Conservation (phyloP, 2,329 filamentous ascomycete species). For the Paramyrothecium roridum region DNA sequence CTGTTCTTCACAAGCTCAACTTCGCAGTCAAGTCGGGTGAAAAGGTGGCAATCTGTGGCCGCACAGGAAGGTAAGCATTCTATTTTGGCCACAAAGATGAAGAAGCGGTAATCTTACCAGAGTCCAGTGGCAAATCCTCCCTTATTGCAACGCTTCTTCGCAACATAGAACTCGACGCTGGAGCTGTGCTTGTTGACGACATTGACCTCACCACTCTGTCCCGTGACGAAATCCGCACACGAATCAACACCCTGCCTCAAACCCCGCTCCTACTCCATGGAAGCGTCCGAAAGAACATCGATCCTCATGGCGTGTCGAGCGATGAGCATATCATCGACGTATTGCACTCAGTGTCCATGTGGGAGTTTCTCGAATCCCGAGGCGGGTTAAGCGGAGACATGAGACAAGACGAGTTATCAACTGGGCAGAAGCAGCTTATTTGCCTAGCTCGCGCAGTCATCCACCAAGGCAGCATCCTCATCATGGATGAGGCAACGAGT, state of each 20-base stretch:
- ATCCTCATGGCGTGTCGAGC: slow-evolving; percentile 32
- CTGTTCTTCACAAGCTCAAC: slow-evolving; percentile 22
- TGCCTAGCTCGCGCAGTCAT: slow-evolving; percentile 33
- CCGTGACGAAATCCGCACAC: slow-evolving; percentile 15
- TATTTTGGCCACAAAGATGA: too few relatives aligned
- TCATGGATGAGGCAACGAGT: slow-evolving; percentile 34
- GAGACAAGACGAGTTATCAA: slow-evolving; percentile 26
- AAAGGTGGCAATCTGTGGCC: slow-evolving; percentile 41
- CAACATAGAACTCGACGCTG: slow-evolving; percentile 38
- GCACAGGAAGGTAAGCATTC: slow-evolving; percentile 28
- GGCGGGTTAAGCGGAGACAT: slow-evolving; percentile 34
- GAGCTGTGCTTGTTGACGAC: slow-evolving; percentile 41
- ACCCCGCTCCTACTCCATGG: slow-evolving; percentile 48
- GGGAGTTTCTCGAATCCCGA: slow-evolving; percentile 31
- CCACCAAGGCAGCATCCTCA: slow-evolving; percentile 26
- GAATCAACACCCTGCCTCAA: slow-evolving; percentile 45
- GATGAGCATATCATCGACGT: slow-evolving; percentile 39
- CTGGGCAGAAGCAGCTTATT: slow-evolving; percentile 44
- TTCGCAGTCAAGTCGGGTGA: slow-evolving; percentile 27
- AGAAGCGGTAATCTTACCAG: slow-evolving; percentile 10
- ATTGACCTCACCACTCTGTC: slow-evolving; percentile 27
- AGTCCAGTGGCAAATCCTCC: slow-evolving; percentile 24
- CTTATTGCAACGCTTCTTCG: slow-evolving; percentile 43
- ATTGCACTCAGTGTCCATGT: slow-evolving; percentile 41
- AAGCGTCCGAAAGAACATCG: slow-evolving; percentile 45